Conservation (phyloP, 2,329 filamentous ascomycete species). For the Ascomycota sp. region DNA sequence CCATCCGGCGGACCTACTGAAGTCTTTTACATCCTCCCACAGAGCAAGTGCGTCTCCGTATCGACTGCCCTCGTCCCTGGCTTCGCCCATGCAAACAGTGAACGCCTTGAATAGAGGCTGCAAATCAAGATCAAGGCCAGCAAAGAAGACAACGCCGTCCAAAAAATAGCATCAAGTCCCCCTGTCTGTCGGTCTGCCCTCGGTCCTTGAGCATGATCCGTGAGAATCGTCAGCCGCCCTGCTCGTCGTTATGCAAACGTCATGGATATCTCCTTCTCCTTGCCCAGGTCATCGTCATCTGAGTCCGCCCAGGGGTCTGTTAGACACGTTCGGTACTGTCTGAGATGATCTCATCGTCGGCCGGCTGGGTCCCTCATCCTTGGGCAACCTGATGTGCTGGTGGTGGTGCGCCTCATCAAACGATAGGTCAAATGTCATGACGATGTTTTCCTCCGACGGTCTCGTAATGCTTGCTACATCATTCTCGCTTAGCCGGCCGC, state of each 20-base stretch:
- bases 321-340: conserved; percentile 26
- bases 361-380: conserved; percentile 8
- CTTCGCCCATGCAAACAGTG: too few species aligned
- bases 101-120: too few species aligned
- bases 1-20: too few species aligned
- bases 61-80: too few species aligned
- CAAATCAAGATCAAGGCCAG: too few species aligned
- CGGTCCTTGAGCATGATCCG: background rate
- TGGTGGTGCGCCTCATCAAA: conserved; percentile 19
- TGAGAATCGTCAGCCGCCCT: too few species aligned
- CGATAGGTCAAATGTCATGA: conserved; percentile 51
- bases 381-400: conserved; percentile 6
- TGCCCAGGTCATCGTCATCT: conserved; percentile 44
- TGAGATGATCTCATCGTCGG: conserved; percentile 16
- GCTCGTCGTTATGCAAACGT: conserved; percentile 41
- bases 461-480: conserved; percentile 10
- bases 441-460: conserved; percentile 21
- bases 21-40: too few species aligned
- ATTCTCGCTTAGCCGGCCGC: conserved; percentile 4
- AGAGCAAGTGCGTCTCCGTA: too few species aligned
- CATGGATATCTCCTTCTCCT: conserved; percentile 57
- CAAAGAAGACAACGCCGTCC: too few species aligned
- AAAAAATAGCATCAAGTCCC: background rate
- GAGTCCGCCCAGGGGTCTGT: conserved; percentile 49
- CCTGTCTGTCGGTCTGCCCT: background rate